Evolutionary conservation across 2,329 filamentous ascomycete species (phyloP).

Genomic region (Diaporthe vexans): DNA sequence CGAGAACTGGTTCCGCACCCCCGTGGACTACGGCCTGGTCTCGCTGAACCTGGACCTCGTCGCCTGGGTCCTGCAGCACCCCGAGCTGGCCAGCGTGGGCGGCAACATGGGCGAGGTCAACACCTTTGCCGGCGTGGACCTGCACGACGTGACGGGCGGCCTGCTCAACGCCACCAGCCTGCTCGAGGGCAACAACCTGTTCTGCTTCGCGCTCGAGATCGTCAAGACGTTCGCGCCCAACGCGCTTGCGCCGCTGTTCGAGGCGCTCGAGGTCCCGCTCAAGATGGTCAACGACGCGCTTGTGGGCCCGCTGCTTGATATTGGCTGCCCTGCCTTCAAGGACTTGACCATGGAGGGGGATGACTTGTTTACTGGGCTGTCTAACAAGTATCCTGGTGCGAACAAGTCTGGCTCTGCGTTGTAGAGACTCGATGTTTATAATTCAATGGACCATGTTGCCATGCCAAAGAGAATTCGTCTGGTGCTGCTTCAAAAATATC

Average conservation of each 20-base stretch:
- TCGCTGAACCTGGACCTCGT: conserved; percentile 57
- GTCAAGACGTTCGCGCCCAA: conserved; percentile 58
- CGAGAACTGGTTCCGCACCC: conserved; percentile 64
- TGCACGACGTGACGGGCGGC: conserved; percentile 47
- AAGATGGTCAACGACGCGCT: conserved; percentile 52
- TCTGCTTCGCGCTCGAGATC: conserved; percentile 55
- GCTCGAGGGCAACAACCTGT: conserved; percentile 52
- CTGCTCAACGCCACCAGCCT: conserved; percentile 45
- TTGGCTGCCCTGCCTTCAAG: conserved; percentile 49
- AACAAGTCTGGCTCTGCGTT: conserved; percentile 9
- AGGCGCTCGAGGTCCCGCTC: conserved; percentile 49
- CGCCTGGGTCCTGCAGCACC: conserved; percentile 54
- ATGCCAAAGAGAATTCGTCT: neutral
- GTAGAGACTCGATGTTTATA: neutral
- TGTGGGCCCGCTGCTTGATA: conserved; percentile 46
- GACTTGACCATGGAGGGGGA: conserved; percentile 49
- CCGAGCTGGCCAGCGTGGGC: conserved; percentile 53
- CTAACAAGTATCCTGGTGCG: conserved; percentile 26
- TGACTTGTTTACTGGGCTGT: conserved; percentile 15
- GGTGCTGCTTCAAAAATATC: neutral
- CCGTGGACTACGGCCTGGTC: conserved; percentile 60
- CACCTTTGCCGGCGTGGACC: conserved; percentile 47
- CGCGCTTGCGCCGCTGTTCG: conserved; percentile 55
- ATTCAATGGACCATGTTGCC: neutral
- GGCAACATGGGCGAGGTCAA: conserved; percentile 49